Base-by-base conservation (phyloP, 1,284 basidiomycete genomes). In the Fistulinella cinereoalba region DNA sequence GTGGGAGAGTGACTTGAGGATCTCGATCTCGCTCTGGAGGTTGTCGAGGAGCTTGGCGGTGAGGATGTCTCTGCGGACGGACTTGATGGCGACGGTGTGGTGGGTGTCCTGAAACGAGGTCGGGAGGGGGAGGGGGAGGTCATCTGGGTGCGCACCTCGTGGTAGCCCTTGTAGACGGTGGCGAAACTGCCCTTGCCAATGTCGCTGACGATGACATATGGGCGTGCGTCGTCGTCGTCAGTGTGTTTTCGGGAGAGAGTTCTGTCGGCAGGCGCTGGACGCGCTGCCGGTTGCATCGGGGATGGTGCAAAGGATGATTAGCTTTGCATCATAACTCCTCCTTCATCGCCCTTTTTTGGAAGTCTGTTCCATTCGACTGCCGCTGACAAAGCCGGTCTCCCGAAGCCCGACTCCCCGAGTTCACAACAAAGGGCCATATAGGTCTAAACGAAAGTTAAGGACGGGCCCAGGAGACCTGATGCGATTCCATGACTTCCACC, bases 21-120 rank as follows among this genome's bases (percentile, higher is more conserved):
- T 98, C 55, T 92, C 86, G 55, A 99, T 98, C 76, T 99, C 96
- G 59, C 88, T 92, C 67, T 97, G 92, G 24, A 99, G 81, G 64
- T 98, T 99, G 69, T 98, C 95, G 49, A 97, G 84, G 19, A 98
- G 81, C 73, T 98, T 99, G 21, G 87, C 76, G 21, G 88, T 94
- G 27, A 99, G 82, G 58, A 88, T 93, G 59, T 88, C 84, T 43
- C 88, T 83, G 50, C 87, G 89, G 50, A 99, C 93, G 4, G 92
- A 91, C 78, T 99, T 99, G 74, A 99, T 89, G 6, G 96, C 97
- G 32, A 98, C 91, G 34, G 83, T 77, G 23, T 79, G 71, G 56
- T 81, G 78, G 15, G 85, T 85, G 61, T 87, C 82, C 91, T 94
- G 64, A 28, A 43, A 34, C 33, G 23, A 21, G 40, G 19, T 16